Percentiles rank a stretch among this genome's conserved stretches.
These are phyloP conservation scores for Thalassiosira sp. DNA, from an alignment of 352 stramenopile species.

Conservation along the genomic window DNA sequence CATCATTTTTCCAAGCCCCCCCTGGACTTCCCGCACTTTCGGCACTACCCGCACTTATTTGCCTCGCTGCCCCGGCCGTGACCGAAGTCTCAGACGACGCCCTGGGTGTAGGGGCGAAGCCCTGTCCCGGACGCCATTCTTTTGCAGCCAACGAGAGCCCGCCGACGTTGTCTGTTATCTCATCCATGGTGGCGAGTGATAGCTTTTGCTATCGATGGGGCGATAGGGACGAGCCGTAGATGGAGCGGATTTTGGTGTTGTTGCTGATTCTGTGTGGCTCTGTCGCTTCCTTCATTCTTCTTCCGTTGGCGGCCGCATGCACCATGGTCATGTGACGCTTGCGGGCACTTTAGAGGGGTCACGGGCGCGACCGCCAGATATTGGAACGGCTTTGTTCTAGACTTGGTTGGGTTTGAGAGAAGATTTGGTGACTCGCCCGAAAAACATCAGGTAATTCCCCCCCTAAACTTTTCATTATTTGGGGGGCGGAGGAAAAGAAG, in stretches of 20 bases:
- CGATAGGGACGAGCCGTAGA: too few relatives aligned
- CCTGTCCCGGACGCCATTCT: conserved; percentile 50
- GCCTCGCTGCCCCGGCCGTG: conserved; percentile 3
- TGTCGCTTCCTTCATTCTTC: neutral
- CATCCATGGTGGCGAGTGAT: conserved; percentile 33
- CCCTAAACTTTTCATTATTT: too few relatives aligned
- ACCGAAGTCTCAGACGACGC: neutral
- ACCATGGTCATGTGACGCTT: too few relatives aligned
- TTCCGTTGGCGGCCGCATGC: too few relatives aligned
- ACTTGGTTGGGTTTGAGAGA: too few relatives aligned
- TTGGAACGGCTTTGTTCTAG: too few relatives aligned
- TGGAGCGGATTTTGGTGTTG: neutral
- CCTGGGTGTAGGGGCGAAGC: conserved; percentile 23
- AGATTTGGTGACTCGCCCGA: too few relatives aligned
- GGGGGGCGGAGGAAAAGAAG: too few relatives aligned
- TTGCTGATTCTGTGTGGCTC: neutral
- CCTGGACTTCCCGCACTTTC: conserved; percentile 7
- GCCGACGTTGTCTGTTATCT: conserved; percentile 39
- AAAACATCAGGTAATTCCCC: too few relatives aligned
- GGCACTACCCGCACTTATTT: conserved; percentile 15
- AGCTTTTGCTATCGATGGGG: neutral
- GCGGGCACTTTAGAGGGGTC: too few relatives aligned
- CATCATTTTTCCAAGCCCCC: conserved; percentile 3
- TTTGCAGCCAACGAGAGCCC: conserved; percentile 44
- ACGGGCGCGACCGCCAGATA: too few relatives aligned